A percentile compares a stretch with the other conserved stretches of the same genome.
These are phyloP conservation scores for Leptodermis oblonga DNA, from an alignment of 257 asterid genomes.

Conservation along the genomic window DNA sequence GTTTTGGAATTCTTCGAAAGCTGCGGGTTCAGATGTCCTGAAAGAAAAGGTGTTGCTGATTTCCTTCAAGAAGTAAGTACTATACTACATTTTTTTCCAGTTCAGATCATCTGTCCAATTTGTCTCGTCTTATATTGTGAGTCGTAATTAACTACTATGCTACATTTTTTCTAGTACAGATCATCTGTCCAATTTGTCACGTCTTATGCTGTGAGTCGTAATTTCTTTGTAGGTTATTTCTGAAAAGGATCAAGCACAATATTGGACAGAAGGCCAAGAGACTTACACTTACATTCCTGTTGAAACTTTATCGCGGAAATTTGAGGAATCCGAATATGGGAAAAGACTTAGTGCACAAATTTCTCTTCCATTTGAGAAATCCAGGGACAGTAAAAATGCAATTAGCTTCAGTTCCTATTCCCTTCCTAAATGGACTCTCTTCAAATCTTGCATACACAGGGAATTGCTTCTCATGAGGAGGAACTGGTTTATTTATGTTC, in stretches of 20 bases:
- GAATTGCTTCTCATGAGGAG: slow-evolving; percentile 21
- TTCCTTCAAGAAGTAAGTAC: slow-evolving; percentile 21
- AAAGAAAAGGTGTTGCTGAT: slow-evolving; percentile 28
- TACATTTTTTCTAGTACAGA: too few relatives aligned
- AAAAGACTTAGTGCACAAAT: slow-evolving; percentile 6
- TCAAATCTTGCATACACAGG: slow-evolving; percentile 16
- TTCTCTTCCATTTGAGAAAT: slow-evolving; percentile 3
- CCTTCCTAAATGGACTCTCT: slow-evolving; percentile 11
- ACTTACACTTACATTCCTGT: slow-evolving; percentile 5
- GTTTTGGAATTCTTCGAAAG: slow-evolving; percentile 21
- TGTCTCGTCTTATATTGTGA: too few relatives aligned
- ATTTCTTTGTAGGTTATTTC: slow-evolving; percentile 16
- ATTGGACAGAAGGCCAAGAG: slow-evolving; percentile 2
- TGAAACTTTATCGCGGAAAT: not conserved
- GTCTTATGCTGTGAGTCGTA: too few relatives aligned
- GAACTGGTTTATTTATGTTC: slow-evolving; percentile 14
- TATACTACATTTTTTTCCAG: too few relatives aligned
- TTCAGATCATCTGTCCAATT: too few relatives aligned
- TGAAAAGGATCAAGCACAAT: slow-evolving; percentile 17
- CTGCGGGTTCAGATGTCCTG: slow-evolving; percentile 24
- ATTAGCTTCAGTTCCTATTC: slow-evolving; percentile 11
- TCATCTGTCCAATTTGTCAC: too few relatives aligned
- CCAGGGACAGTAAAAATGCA: not conserved
- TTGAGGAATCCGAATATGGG: slow-evolving; percentile 8
- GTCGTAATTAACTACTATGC: too few relatives aligned